Evolutionary conservation across 2,329 filamentous ascomycete genomes (phyloP).

Genomic region (Colletotrichum destructivum): DNA sequence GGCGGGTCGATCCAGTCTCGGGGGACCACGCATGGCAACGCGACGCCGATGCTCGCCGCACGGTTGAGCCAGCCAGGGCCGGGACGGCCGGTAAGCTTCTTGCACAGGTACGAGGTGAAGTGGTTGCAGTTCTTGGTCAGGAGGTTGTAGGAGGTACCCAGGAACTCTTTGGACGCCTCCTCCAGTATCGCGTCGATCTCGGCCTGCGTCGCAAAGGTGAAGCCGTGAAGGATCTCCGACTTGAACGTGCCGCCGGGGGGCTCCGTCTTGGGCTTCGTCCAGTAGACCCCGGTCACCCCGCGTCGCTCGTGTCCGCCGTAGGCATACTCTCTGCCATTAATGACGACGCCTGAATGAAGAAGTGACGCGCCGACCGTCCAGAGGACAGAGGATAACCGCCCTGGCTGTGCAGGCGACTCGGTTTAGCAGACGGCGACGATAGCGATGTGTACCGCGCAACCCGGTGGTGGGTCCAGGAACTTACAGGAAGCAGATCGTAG

Average conservation of each 20-base stretch:
- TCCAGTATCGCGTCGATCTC: slow-evolving; percentile 82
- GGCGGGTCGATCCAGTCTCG: slow-evolving; percentile 86
- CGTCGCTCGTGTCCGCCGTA: slow-evolving; percentile 85
- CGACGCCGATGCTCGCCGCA: slow-evolving; percentile 86
- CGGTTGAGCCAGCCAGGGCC: slow-evolving; percentile 86
- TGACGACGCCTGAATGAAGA: slow-evolving; percentile 86
- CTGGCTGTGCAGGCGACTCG: slow-evolving; percentile 66
- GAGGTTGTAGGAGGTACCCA: slow-evolving; percentile 84
- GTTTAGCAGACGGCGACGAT: slow-evolving; percentile 25
- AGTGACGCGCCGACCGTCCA: slow-evolving; percentile 85
- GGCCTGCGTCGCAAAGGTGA: slow-evolving; percentile 76
- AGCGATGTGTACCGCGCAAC: slow-evolving; percentile 5
- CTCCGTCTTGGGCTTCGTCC: slow-evolving; percentile 79
- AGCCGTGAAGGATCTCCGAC: slow-evolving; percentile 83
- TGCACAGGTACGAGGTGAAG: slow-evolving; percentile 84
- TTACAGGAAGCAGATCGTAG: slow-evolving; percentile 82
- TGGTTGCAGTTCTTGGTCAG: slow-evolving; percentile 91
- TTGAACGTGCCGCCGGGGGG: slow-evolving; percentile 85
- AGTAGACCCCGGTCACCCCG: slow-evolving; percentile 84
- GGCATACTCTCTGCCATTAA: slow-evolving; percentile 85
- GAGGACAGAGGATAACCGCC: slow-evolving; percentile 80
- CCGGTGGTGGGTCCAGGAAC: slow-evolving; percentile 44
- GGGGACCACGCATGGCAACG: slow-evolving; percentile 86
- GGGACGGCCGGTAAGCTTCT: slow-evolving; percentile 78
- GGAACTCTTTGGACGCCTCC: slow-evolving; percentile 79